Evolutionary conservation across 768 basidiomycete species (phyloP).

Genomic region (Cubamyces sp.): DNA sequence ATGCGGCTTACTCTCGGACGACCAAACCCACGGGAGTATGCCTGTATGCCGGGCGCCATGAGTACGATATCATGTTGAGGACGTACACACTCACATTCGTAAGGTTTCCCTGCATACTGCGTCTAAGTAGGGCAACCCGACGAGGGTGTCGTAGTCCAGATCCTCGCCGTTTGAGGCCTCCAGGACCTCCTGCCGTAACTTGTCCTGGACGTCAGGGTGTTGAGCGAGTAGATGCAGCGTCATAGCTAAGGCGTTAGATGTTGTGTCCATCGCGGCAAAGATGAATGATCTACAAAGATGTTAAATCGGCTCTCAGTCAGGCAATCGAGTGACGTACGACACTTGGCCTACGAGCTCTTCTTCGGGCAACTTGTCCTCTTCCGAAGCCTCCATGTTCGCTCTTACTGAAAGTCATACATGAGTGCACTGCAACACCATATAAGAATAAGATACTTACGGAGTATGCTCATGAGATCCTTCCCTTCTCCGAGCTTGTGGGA

Average conservation of each 20-base stretch:
- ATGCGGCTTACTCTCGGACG: not conserved
- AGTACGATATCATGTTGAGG: too few species aligned
- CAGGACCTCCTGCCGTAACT: not conserved
- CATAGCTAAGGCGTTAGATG: constrained; percentile 1
- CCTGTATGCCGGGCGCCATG: too few species aligned
- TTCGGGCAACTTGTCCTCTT: constrained; percentile 15
- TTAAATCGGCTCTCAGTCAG: not conserved
- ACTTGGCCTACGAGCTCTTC: constrained; percentile 23
- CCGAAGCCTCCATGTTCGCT: constrained; percentile 16
- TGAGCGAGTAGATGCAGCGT: constrained; percentile 7
- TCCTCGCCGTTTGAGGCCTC: constrained; percentile 30
- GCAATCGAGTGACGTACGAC: constrained; percentile 7
- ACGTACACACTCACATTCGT: constrained; percentile 42
- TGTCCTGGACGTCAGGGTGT: constrained; percentile 2
- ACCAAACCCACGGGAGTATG: not conserved
- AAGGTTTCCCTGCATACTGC: constrained; percentile 62
- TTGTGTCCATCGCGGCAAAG: constrained; percentile 14
- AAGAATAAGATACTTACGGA: not conserved
- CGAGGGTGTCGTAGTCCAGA: constrained; percentile 31
- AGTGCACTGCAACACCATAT: too few species aligned
- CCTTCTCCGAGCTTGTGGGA: too few species aligned
- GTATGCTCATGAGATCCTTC: constrained; percentile 5
- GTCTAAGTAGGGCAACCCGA: constrained; percentile 63
- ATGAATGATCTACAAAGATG: constrained; percentile 7
- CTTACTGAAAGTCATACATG: not conserved